Percentiles rank a stretch among this genome's conserved stretches.
Evolutionary conservation across 139 green algal genomes (phyloP).

Genomic region (Eudorina sp.): DNA sequence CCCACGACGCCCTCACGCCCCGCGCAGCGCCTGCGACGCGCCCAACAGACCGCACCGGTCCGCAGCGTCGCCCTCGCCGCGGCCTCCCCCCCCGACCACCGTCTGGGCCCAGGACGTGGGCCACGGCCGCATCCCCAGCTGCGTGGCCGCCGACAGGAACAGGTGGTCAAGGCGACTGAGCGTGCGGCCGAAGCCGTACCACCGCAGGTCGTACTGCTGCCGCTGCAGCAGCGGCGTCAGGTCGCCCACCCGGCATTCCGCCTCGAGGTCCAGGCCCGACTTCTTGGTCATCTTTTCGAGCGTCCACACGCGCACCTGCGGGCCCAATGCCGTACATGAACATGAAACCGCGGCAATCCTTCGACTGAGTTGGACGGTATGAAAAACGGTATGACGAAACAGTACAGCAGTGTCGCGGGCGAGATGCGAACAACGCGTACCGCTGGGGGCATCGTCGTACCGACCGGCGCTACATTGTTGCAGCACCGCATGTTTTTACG

Average conservation of each 20-base stretch:
- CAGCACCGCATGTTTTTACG: background rate
- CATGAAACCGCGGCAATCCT: background rate
- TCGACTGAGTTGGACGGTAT: background rate
- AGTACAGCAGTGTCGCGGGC: background rate
- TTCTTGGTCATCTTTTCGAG: background rate
- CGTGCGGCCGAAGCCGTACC: constrained; percentile 7
- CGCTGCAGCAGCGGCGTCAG: background rate
- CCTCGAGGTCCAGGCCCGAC: background rate
- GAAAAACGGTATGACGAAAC: background rate
- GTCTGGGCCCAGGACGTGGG: background rate
- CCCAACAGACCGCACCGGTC: background rate
- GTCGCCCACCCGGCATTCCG: background rate
- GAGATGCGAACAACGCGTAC: background rate
- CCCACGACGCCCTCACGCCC: background rate
- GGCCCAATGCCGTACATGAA: background rate
- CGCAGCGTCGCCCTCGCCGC: too few species aligned
- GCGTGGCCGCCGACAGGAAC: background rate
- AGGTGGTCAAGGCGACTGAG: constrained; percentile 1
- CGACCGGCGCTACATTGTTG: background rate
- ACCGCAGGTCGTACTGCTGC: background rate
- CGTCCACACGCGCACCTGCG: constrained; percentile 3
- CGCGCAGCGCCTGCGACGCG: background rate
- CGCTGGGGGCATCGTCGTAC: background rate
- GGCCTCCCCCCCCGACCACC: too few species aligned
- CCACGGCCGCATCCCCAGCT: background rate